Evolutionary conservation across 352 stramenopile species (phyloP), one percentile per base, ranked within the genome.

Genomic region (Globisporangium cystogenes): DNA sequence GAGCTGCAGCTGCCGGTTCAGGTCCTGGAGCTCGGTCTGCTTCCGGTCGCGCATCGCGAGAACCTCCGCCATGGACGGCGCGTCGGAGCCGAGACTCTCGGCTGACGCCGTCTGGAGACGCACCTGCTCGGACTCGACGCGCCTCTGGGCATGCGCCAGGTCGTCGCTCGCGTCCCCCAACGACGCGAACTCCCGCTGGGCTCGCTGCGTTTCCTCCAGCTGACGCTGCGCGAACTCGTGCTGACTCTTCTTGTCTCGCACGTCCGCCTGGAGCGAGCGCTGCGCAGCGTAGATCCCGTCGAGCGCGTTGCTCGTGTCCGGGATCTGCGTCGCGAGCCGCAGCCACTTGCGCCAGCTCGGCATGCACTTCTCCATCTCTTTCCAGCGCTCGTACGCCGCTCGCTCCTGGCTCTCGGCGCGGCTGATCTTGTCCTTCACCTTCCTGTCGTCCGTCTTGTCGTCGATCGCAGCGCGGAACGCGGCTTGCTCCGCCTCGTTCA

Each of bases 351-450:
- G 64, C 77, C 77, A 90, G 48, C 64, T 83, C n/a, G 76, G 79
- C 58, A 90, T 81, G 5, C 70, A 74, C 16, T 52, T 51, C 44
- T 86, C 74, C 7, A 88, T 67, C 21, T 56, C 59, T 11, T 82
- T 90, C 68, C 85, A 77, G n/a, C 53, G 87, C 27, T 75, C 54
- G 0, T 79, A 45, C 7, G 75, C 68, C 16, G 50, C 48, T 20
- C 64, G 56, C 57, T 94, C 81, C 6, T 72, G 43, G 4, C 53
- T 48, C 59, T 89, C 77, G 0, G 81, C 79, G 39, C 84, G 82
- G 27, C 65, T 66, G 40, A 94, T 90, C 59, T 91, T 94, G 27
- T 91, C 77, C 14, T 72, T 70, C 23, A 92, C 68, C 39, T 87
- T 91, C 6, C 55, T 62, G 55, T 90, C 80, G 46, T 91, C 80